Base-by-base conservation (phyloP, 257 asterid genomes). In the Scutellaria minor region DNA sequence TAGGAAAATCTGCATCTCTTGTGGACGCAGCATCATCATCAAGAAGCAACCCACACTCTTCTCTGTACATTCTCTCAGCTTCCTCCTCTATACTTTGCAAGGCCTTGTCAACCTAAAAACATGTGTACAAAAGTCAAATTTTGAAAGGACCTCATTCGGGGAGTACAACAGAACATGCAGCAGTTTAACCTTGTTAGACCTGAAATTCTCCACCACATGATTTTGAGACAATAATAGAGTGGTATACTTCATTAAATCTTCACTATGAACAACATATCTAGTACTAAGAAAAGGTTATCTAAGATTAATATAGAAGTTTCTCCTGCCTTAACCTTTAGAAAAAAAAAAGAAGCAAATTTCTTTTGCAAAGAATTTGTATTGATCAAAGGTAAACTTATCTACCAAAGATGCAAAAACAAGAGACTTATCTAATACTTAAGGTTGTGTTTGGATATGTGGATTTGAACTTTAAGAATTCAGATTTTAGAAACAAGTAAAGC, bases 11-110 rank as follows among this genome's bases (percentile, higher is more conserved):
- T 20, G 99, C 93, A 83, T 92, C 98, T 82, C 98, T 82, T 59
- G 97, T 87, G 20, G 90, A 85, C 64, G 98, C 96, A 82, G 95
- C 96, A 80, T 92, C 99, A 63, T 91, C 99, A 76, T 88, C 98
- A 72, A 88, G 92, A 83, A 95, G 92, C 71, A 81, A 46, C 61
- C 90, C 95, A 18, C 85, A 91, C 75, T 92, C 97, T 70, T 95
- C 93, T 80, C 86, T 87, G 83, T 90, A 95, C 71, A 92, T 85
- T 31, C 83, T 83, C 60, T 88, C 96, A 68, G 98, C 98, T 86
- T 92, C 98, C 68, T 82, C 91, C 81, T 90, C 98, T 88, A 95
- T 87, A 70, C 96, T 95, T 74, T 78, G 91, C 92, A 95, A 80
- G 65, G 96, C 97, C 77, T 90, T 92, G 81, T 92, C 97, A 80